Percentiles rank a stretch among this genome's conserved stretches.
Conservation (phyloP, 305 asterid genomes). For the Coffea humblotiana region DNA sequence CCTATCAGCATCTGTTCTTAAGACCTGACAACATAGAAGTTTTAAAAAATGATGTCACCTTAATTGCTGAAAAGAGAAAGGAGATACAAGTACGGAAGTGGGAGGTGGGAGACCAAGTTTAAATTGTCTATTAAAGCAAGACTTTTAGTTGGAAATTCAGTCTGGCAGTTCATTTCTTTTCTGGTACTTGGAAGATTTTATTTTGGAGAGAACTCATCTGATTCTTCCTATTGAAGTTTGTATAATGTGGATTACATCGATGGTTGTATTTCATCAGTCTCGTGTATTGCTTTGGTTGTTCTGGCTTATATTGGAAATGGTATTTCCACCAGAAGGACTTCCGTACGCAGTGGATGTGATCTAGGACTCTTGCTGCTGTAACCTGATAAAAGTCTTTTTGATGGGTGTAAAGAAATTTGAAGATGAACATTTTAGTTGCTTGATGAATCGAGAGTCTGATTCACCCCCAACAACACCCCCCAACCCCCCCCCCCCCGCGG, state of each 20-base stretch:
- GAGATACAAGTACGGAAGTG: background rate
- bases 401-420: background rate
- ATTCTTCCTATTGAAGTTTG: background rate
- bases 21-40: background rate
- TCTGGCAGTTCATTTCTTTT: background rate
- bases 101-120: background rate
- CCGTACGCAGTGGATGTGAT: background rate
- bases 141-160: background rate
- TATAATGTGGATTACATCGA: background rate
- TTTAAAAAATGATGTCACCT: background rate
- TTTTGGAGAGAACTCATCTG: background rate
- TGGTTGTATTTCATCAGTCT: background rate
- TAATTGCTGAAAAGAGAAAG: background rate
- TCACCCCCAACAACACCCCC: no score
- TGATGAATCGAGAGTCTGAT: background rate
- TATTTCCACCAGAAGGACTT: background rate
- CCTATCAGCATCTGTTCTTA: background rate
- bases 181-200: background rate
- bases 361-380: background rate
- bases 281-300: background rate
- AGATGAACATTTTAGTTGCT: background rate
- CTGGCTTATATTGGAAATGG: background rate
- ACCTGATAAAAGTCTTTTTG: background rate
- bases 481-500: no score
- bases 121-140: background rate